A percentile compares a stretch with the other conserved stretches of the same genome.
Conservation (phyloP, 768 basidiomycete genomes). For the Suillus plorans region DNA sequence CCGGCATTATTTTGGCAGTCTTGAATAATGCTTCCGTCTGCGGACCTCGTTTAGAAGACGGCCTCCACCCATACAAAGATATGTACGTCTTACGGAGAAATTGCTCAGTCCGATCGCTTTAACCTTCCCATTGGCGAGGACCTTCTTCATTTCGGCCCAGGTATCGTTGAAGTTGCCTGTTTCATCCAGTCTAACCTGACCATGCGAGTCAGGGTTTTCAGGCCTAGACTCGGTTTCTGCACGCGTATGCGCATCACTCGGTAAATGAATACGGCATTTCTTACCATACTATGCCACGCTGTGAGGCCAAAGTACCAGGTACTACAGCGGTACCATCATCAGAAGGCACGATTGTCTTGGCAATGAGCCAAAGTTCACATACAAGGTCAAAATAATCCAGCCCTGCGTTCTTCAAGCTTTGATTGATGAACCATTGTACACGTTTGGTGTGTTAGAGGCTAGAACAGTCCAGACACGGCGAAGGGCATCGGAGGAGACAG, state of each 20-base stretch:
- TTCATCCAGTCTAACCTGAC: slow-evolving; percentile 17
- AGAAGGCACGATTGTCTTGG: slow-evolving; percentile 13
- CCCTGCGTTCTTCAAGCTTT: slow-evolving; percentile 39
- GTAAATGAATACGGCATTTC: background rate
- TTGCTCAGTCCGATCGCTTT: slow-evolving; percentile 35
- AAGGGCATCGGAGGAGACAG: background rate
- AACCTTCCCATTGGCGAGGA: slow-evolving; percentile 18
- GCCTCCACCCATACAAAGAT: background rate
- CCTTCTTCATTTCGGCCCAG: slow-evolving; percentile 29
- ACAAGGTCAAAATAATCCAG: slow-evolving; percentile 50
- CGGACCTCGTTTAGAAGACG: background rate
- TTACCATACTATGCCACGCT: slow-evolving; percentile 18
- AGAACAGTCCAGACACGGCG: background rate
- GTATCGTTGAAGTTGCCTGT: slow-evolving; percentile 24
- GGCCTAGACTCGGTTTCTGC: slow-evolving; percentile 12
- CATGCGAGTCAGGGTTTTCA: slow-evolving; percentile 13
- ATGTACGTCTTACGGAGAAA: slow-evolving; percentile 32
- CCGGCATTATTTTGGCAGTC: slow-evolving; percentile 28
- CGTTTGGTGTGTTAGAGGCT: slow-evolving; percentile 22
- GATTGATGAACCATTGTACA: slow-evolving; percentile 42
- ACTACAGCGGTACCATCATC: slow-evolving; percentile 30
- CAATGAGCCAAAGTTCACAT: slow-evolving; percentile 12
- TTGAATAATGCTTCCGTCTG: slow-evolving; percentile 24
- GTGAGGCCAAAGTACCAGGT: slow-evolving; percentile 41
- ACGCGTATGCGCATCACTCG: background rate